These are phyloP conservation scores for Maudiozyma barnettii DNA, from an alignment of 805 yeast species.

Conservation along the genomic window DNA sequence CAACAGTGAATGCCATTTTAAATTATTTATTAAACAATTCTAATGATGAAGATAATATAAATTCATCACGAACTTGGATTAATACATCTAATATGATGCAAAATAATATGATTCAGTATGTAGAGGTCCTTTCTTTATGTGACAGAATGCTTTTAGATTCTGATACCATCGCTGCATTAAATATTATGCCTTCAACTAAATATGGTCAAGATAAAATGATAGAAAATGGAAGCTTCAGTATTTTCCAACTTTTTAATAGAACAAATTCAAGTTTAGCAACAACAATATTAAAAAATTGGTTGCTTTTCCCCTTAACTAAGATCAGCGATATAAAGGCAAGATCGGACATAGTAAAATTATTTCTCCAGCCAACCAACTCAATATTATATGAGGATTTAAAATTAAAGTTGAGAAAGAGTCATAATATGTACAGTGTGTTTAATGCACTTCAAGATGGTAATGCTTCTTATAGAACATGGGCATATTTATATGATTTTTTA, in stretches of 20 bases:
- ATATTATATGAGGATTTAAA: conserved; percentile 16
- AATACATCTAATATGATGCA: not conserved
- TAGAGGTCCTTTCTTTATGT: conserved; percentile 6
- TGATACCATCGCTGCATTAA: conserved; percentile 18
- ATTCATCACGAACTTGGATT: not conserved
- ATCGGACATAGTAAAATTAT: conserved; percentile 19
- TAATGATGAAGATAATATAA: not conserved
- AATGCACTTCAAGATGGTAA: conserved; percentile 22
- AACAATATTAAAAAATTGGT: conserved; percentile 27
- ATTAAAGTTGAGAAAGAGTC: conserved; percentile 17
- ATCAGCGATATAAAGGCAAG: conserved; percentile 24
- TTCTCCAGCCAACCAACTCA: conserved; percentile 17
- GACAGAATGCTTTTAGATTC: conserved; percentile 19
- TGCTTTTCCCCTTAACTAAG: conserved; percentile 30
- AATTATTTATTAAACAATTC: not conserved
- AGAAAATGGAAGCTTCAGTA: conserved; percentile 12
- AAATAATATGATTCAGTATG: conserved; percentile 1
- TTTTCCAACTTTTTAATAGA: conserved; percentile 12
- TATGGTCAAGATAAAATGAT: conserved; percentile 10
- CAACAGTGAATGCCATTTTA: conserved; percentile 9
- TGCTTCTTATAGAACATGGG: conserved; percentile 25
- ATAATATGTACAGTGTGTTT: conserved; percentile 23
- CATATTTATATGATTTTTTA: conserved; percentile 19
- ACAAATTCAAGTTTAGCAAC: conserved; percentile 27
- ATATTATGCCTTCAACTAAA: conserved; percentile 14